A percentile compares a stretch with the other conserved stretches of the same genome.
phyloP scores from a whole-genome alignment of 257 asterid genomes.

The Coffea canephora region DNA sequence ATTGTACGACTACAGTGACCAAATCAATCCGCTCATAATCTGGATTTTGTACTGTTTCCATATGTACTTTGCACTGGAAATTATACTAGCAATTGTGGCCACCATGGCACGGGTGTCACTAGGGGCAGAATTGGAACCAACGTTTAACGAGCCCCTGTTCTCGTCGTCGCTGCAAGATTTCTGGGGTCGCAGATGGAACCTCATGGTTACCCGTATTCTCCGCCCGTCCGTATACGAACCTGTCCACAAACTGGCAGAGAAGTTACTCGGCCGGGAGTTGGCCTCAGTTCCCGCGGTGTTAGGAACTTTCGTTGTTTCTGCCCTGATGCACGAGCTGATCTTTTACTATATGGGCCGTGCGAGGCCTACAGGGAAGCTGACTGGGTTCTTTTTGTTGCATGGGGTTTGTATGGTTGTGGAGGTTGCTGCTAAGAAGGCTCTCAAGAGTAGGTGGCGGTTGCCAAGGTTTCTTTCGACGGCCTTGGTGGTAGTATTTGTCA shows the following conservation, averaged over 20 bases:
- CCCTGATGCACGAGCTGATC: slow-evolving; percentile 70
- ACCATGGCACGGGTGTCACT: slow-evolving; percentile 48
- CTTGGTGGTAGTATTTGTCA: slow-evolving; percentile 48
- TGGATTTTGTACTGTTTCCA: slow-evolving; percentile 43
- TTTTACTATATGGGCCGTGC: slow-evolving; percentile 59
- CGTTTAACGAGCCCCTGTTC: slow-evolving; percentile 69
- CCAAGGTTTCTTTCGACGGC: slow-evolving; percentile 40
- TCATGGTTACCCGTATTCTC: slow-evolving; percentile 66
- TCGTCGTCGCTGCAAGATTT: slow-evolving; percentile 76
- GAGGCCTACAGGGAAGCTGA: slow-evolving; percentile 69
- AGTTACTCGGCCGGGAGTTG: slow-evolving; percentile 46
- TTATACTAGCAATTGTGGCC: slow-evolving; percentile 47
- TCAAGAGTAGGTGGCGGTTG: slow-evolving; percentile 34
- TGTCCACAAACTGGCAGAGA: slow-evolving; percentile 28
- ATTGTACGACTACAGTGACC: slow-evolving; percentile 34
- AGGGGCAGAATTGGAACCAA: slow-evolving; percentile 79
- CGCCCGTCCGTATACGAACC: slow-evolving; percentile 76
- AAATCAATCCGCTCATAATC: slow-evolving; percentile 31
- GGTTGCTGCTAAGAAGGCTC: slow-evolving; percentile 45
- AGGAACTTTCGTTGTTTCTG: slow-evolving; percentile 51
- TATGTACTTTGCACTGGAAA: slow-evolving; percentile 52
- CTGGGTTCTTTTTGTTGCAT: slow-evolving; percentile 56
- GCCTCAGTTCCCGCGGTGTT: slow-evolving; percentile 59
- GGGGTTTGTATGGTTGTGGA: slow-evolving; percentile 49
- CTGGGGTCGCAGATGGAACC: slow-evolving; percentile 94